These are phyloP conservation scores for Scedosporium minutisporum DNA, from an alignment of 2,329 filamentous ascomycete species.

Conservation along the genomic window DNA sequence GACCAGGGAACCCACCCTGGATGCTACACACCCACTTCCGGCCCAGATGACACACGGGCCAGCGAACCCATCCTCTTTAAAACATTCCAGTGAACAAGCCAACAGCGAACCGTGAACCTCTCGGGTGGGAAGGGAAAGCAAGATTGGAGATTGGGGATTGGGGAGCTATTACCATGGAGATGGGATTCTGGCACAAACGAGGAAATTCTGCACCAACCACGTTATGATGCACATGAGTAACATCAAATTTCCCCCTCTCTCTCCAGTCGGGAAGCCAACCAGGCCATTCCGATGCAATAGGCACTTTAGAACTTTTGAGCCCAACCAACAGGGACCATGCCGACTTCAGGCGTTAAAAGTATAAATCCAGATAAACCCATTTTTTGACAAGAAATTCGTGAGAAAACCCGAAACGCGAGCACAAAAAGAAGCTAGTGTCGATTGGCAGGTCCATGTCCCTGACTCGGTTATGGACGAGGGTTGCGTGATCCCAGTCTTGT, in stretches of 20 bases:
- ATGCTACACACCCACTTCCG: too few relatives aligned
- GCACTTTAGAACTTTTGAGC: neutral
- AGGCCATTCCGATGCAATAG: neutral
- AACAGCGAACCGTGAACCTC: neutral
- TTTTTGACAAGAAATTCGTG: too few relatives aligned
- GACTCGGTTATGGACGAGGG: neutral
- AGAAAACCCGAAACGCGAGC: too few relatives aligned
- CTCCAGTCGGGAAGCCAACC: neutral
- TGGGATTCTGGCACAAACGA: neutral
- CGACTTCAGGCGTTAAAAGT: too few relatives aligned
- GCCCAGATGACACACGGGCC: too few relatives aligned
- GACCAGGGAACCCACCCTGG: neutral
- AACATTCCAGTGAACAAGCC: neutral
- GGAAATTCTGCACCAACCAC: neutral
- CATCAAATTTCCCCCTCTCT: neutral
- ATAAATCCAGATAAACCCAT: too few relatives aligned
- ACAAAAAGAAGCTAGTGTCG: too few relatives aligned
- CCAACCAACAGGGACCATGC: too few relatives aligned
- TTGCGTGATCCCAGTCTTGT: neutral
- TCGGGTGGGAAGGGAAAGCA: neutral
- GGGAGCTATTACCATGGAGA: neutral
- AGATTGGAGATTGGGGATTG: neutral
- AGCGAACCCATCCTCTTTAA: neutral
- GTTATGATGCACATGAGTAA: neutral
- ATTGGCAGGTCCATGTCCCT: too few relatives aligned